Base-by-base conservation (phyloP, 2,329 filamentous ascomycete species). In the Penicillium sclerotiorum region DNA sequence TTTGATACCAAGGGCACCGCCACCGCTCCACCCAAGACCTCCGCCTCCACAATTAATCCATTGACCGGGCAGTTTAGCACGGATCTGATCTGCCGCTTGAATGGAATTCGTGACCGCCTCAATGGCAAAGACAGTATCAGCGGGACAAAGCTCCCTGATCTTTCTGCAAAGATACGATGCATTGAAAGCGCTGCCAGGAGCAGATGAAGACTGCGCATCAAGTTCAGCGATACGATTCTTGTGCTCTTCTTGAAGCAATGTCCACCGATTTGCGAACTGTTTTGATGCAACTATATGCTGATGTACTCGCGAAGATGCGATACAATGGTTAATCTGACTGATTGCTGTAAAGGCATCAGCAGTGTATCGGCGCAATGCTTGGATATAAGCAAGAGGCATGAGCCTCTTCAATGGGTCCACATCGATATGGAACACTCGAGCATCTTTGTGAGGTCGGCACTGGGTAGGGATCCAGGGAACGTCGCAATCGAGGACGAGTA, bases 391-490 rank as follows among this genome's bases (percentile, higher is more conserved):
- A 27, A 89, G 71, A 0, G 85, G 85, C 82, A 89, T 89, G 65
- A 84, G 78, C 66, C 86, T 81, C 72, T 87, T 87, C 9, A 87
- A 68, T 2, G 84, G 83, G 56, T 88, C 85, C 20, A 81, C 73
- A 57, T 88, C 85, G 48, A 88, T 75, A 60, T 88, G 85, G 58
- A 80, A 80, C 57, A 88, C 80, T 44, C n/a, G n/a, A n/a, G n/a
- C n/a, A 54, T 56, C 53, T 8, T 46, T 52, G 13, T 45, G 32
- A 0, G 84, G 84, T 32, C 76, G 74, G 63, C 81, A 83, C 50
- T 83, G 82, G 0, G 89, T 93, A 11, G 86, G 84, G 51, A 96
- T 92, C 90, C 90, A 96, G 0, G 92, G 91, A 0, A 95, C 90
- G 63, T 96, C 91, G 56, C 89, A 93, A 69, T 96, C 88, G 21